Conservation (phyloP, 129 eudicot species). For the Artemisia argyi region DNA sequence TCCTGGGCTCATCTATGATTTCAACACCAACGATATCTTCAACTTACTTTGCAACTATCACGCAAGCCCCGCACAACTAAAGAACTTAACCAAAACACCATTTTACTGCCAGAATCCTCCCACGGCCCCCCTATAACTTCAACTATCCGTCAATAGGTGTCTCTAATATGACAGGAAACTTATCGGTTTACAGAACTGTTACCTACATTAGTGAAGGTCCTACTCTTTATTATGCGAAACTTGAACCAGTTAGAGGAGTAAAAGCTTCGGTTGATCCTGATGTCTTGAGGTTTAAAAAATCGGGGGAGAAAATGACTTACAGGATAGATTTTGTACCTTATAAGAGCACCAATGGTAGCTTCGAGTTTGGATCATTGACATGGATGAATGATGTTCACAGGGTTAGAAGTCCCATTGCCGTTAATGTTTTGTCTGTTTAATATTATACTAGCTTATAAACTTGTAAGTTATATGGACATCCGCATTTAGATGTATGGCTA, state of each 20-base stretch:
- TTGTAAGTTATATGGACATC: too few species aligned
- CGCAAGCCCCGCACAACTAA: constrained; percentile 49
- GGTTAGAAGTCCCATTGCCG: constrained; percentile 57
- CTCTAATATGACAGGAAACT: constrained; percentile 41
- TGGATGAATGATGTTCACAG: constrained; percentile 49
- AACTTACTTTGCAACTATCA: constrained; percentile 61
- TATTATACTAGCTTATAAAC: too few species aligned
- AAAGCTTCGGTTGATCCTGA: constrained; percentile 48
- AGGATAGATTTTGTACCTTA: constrained; percentile 44
- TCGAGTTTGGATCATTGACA: constrained; percentile 56
- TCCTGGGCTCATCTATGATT: constrained; percentile 63
- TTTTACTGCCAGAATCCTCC: constrained; percentile 42
- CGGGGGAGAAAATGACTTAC: constrained; percentile 50
- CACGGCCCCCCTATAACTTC: constrained; percentile 41
- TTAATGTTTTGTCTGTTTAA: constrained; percentile 28
- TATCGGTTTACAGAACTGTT: constrained; percentile 58
- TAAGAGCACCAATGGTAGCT: constrained; percentile 48
- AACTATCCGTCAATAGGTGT: constrained; percentile 73
- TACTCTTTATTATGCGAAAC: constrained; percentile 40
- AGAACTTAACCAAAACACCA: constrained; percentile 42
- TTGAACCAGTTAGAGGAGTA: constrained; percentile 48
- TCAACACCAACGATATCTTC: constrained; percentile 36
- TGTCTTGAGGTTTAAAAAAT: constrained; percentile 32
- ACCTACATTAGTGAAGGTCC: constrained; percentile 53
- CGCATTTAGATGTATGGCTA: too few species aligned